Base-by-base conservation (phyloP, 208 protist species). In the Trypanosoma boissoni region DNA sequence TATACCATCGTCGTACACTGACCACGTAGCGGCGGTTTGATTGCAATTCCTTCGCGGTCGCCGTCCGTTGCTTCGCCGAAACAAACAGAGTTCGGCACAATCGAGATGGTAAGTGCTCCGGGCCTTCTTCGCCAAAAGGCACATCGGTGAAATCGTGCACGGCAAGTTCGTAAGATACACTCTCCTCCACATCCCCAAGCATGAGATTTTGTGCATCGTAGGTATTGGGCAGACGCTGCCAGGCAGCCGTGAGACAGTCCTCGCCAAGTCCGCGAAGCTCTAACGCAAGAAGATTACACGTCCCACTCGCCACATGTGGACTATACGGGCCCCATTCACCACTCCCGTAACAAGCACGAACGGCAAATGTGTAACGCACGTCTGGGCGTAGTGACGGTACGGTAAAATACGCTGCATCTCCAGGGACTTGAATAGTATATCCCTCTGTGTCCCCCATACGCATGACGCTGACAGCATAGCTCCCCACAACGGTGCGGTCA, bases 1-100 rank as follows among this genome's bases (percentile, higher is more conserved):
- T 70, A 55, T 92, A 94, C 88, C 90, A 96, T 14, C 86, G 83
- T n/a, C 90, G 79, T 60, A 96, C 87, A 20, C 72, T 58, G n/a
- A 92, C 58, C 20, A 76, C 64, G 67, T 93, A 94, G 14, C 84
- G 86, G 49, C 84, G 83, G 51, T 93, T 83, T 36, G 85, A 73
- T 39, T 75, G 48, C 20, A 94, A 68, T n/a, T 86, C 80, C 9
- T 76, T 83, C 43, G 88, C 65, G 10, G 61, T 66, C 65, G 73
- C 83, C 27, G 76, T 44, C 8, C 80, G 70, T 48, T 83, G 69
- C 32, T 86, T 85, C 1, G 80, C 51, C 31, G 61, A 74, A 3
- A 91, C 44, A 21, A 89, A 83, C 3, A 73, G 10, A 20, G 58
- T 66, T 0, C 48, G 2, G 7, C 41, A 12, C 20, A 67, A 21